Base-by-base conservation (phyloP, 2,329 filamentous ascomycete genomes). In the Waltergamsia citrina region DNA sequence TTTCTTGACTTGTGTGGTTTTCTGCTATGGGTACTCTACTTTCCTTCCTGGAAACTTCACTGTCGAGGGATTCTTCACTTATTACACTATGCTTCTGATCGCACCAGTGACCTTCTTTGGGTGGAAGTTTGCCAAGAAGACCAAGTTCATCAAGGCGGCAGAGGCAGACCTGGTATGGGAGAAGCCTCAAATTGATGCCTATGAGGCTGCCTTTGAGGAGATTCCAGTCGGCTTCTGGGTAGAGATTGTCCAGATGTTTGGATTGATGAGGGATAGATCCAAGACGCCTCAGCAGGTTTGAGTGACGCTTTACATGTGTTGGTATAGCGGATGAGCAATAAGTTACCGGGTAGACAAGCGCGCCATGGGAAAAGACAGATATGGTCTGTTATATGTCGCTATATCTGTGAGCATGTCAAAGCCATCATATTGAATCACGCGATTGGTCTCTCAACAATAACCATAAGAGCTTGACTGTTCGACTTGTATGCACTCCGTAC, bases 1-100 rank as follows among this genome's bases (percentile, higher is more conserved):
- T 3, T 71, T 76, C 50, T 78, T 81, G 57, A 78, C 71, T 52
- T n/a, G n/a, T n/a, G n/a, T n/a, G n/a, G 39, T 70, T 4, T 51
- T 83, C 33, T 83, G 79, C 0, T 77, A 78, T 47, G 80, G 80
- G 3, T 85, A 84, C 55, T 75, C 74, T 8, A 67, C 70, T 7
- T 83, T 82, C 49, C 75, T 84, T 27, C 43, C 65, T 7, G 84
- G 79, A 71, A 62, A 57, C 45, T 69, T 67, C 6, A 62, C 62
- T 34, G 58, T 40, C n/a, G 15, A 12, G 15, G 16, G 19, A n/a
- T 35, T 35, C 11, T 25, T 35, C 27, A 17, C 28, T 14, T 19
- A 14, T 5, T 35, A 35, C 20, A 29, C 19, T 28, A 35, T 34
- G 32, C 14, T 21, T n/a, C 32, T 21, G 2, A 40, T 42, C 33